Evolutionary conservation across 1,284 basidiomycete genomes (phyloP).

Genomic region (Cutaneotrichosporon sp.): DNA sequence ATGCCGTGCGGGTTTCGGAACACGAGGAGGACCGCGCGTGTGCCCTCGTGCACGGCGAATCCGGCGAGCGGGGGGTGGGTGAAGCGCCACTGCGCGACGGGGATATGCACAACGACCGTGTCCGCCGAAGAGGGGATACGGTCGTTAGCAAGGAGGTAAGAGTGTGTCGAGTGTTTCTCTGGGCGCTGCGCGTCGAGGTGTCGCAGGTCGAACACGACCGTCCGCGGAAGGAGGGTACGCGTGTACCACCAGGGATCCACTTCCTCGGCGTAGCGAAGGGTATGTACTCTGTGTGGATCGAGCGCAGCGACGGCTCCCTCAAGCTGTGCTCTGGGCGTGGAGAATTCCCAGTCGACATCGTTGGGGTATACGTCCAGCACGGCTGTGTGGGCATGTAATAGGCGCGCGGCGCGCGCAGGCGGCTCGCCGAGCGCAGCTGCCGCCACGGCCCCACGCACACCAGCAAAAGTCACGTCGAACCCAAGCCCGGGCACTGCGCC

Average conservation of each 20-base stretch:
- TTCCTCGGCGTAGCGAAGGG: neutral
- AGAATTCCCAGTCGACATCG: slow-evolving; percentile 1
- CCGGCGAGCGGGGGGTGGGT: neutral
- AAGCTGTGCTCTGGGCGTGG: neutral
- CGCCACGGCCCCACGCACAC: too few relatives aligned
- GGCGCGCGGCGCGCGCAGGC: neutral
- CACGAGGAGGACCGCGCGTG: neutral
- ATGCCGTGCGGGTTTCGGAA: neutral
- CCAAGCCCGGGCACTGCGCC: neutral
- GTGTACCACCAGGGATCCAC: slow-evolving; percentile 3
- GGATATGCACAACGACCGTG: neutral
- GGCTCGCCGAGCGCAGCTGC: neutral
- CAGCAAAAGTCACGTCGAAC: neutral
- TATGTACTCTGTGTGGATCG: neutral
- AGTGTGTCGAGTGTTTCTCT: neutral
- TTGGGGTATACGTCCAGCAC: neutral
- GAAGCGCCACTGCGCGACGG: neutral
- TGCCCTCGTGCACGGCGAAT: neutral
- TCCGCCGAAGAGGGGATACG: neutral
- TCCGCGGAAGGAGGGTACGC: neutral
- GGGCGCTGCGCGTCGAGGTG: neutral
- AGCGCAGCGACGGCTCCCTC: neutral
- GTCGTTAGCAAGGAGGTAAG: neutral
- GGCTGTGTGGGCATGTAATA: neutral
- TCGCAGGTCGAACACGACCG: neutral